Percentiles rank a stretch among this genome's conserved stretches.
phyloP scores from a whole-genome alignment of 768 basidiomycete species.

The Kwoniella pini region DNA sequence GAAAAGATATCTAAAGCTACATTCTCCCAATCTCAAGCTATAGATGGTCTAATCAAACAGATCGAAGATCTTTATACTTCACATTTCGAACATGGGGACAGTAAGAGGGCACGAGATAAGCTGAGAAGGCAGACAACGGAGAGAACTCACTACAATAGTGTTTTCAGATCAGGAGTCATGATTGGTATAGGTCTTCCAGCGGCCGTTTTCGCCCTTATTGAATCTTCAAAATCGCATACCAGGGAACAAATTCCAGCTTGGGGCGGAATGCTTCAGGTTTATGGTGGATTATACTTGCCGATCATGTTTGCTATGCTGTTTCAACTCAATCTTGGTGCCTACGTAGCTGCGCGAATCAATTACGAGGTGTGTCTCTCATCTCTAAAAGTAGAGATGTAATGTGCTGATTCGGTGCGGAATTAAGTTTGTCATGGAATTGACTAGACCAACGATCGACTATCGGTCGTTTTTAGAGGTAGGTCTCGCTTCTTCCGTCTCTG shows the following conservation, averaged over 20 bases:
- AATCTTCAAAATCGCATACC: constrained; percentile 62
- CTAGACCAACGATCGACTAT: constrained; percentile 71
- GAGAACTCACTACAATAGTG: constrained; percentile 51
- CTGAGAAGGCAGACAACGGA: constrained; percentile 61
- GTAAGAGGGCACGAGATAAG: constrained; percentile 70
- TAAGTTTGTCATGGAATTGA: constrained; percentile 60
- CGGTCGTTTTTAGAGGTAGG: constrained; percentile 73
- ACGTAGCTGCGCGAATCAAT: constrained; percentile 76
- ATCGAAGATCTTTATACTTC: constrained; percentile 75
- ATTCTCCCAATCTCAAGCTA: constrained; percentile 65
- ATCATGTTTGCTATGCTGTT: constrained; percentile 73
- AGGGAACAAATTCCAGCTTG: constrained; percentile 66
- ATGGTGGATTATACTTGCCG: constrained; percentile 72
- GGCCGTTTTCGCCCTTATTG: constrained; percentile 64
- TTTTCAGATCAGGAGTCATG: constrained; percentile 71
- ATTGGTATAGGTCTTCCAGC: constrained; percentile 75
- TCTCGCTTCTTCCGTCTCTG: neutral
- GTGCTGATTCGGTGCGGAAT: constrained; percentile 27
- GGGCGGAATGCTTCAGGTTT: constrained; percentile 74
- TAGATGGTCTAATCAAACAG: constrained; percentile 70
- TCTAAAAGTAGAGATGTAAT: constrained; percentile 61
- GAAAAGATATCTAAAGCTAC: constrained; percentile 73
- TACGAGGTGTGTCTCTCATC: constrained; percentile 71
- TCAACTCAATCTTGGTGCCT: constrained; percentile 79
- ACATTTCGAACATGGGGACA: constrained; percentile 74